phyloP scores from a whole-genome alignment of 768 basidiomycete species.

The Daedaleopsis nitida region DNA sequence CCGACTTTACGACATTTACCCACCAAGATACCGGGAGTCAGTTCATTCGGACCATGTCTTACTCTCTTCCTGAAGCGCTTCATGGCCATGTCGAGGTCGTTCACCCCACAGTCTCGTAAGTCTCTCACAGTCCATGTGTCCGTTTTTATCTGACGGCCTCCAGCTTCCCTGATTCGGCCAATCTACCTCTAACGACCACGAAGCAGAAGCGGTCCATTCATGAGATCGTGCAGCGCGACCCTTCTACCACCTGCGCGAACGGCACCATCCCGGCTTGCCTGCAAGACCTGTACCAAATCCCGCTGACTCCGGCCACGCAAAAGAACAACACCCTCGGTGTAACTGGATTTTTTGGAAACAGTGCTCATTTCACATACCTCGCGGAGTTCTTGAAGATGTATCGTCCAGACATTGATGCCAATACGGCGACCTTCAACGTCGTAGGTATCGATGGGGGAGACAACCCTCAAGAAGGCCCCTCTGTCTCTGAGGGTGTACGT shows the following conservation, averaged over 20 bases:
- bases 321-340: constrained; percentile 26
- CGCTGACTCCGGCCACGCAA: constrained; percentile 5
- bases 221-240: not conserved
- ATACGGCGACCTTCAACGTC: constrained; percentile 24
- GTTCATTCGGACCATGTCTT: constrained; percentile 27
- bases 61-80: constrained; percentile 26
- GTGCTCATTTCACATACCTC: constrained; percentile 16
- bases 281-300: constrained; percentile 28
- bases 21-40: constrained; percentile 22
- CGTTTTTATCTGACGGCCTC: not conserved
- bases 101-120: constrained; percentile 28
- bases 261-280: constrained; percentile 29
- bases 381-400: constrained; percentile 27
- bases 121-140: not conserved
- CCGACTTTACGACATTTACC: constrained; percentile 23
- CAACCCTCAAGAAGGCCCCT: constrained; percentile 23
- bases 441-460: constrained; percentile 32
- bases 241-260: constrained; percentile 17
- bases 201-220: not conserved
- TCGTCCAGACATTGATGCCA: constrained; percentile 27
- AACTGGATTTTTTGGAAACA: constrained; percentile 30
- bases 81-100: constrained; percentile 25
- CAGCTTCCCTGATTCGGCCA: not conserved
- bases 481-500: constrained; percentile 32
- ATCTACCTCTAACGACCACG: not conserved